phyloP scores from a whole-genome alignment of 495 filamentous ascomycete genomes.

The Aspergillus sclerotioniger region DNA sequence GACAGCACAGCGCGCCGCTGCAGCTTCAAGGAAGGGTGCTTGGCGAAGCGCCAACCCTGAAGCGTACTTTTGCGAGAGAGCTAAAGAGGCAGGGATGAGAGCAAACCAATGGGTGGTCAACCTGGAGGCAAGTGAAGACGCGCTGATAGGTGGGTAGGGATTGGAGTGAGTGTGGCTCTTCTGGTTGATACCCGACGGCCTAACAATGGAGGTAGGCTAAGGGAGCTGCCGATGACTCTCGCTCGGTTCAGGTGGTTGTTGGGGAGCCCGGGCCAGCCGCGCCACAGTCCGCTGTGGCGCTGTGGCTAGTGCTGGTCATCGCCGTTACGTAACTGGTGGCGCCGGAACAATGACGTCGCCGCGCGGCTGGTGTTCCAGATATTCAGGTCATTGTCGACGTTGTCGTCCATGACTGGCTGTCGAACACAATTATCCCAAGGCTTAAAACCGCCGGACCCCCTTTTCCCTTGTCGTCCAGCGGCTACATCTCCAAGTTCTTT shows the following conservation, averaged over 20 bases:
- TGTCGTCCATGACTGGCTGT: background rate
- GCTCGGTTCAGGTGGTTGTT: background rate
- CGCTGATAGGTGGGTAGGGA: background rate
- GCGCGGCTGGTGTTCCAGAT: background rate
- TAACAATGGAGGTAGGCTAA: conserved; percentile 6
- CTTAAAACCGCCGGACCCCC: conserved; percentile 1
- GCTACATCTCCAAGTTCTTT: background rate
- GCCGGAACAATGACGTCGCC: conserved; percentile 7
- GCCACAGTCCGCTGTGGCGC: conserved; percentile 9
- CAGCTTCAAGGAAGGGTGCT: conserved; percentile 34
- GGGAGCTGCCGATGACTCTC: background rate
- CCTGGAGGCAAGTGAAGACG: background rate
- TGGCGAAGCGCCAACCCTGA: conserved; percentile 29
- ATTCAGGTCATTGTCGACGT: background rate
- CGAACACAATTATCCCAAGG: background rate
- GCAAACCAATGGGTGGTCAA: background rate
- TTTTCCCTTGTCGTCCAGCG: background rate
- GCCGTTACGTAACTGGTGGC: conserved; percentile 11
- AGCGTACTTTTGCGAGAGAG: conserved; percentile 16
- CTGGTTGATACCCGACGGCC: conserved; percentile 9
- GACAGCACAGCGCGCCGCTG: conserved; percentile 23
- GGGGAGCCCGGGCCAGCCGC: background rate
- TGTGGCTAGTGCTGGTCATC: conserved; percentile 11
- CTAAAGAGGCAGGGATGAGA: conserved; percentile 1
- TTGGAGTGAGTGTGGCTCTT: background rate